Percentiles rank a stretch among this genome's conserved stretches.
Conservation (phyloP, 1,284 basidiomycete genomes). For the Bjerkandera adusta region DNA sequence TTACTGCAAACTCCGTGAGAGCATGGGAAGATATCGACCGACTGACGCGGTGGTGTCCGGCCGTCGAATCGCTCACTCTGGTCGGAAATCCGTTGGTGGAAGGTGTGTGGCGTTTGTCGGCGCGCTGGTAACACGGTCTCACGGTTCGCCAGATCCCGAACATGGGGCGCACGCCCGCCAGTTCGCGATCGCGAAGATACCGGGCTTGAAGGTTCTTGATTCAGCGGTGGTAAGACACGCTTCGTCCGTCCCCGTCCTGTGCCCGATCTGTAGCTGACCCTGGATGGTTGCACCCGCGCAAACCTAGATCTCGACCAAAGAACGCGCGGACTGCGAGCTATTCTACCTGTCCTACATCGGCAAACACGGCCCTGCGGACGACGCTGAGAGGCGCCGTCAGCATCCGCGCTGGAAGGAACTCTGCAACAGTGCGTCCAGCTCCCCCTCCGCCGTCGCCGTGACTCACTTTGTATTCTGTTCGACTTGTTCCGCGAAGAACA, state of each 20-base stretch:
- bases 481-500: conserved; percentile 47
- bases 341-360: conserved; percentile 74
- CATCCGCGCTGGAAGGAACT: conserved; percentile 67
- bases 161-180: conserved; percentile 52
- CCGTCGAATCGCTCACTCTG: conserved; percentile 56
- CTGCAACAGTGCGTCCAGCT: conserved; percentile 53
- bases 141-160: conserved; percentile 33
- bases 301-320: conserved; percentile 63
- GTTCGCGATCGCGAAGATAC: conserved; percentile 72
- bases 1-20: conserved; percentile 62
- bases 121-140: conserved; percentile 4
- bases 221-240: conserved; percentile 52
- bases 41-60: conserved; percentile 63
- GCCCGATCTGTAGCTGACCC: conserved; percentile 15
- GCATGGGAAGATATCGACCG: conserved; percentile 73
- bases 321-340: conserved; percentile 84
- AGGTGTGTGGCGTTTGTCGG: conserved; percentile 34
- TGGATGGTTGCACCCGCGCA: conserved; percentile 13
- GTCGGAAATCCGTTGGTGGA: conserved; percentile 61
- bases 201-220: conserved; percentile 65
- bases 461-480: conserved; percentile 1
- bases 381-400: conserved; percentile 41
- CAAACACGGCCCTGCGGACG: conserved; percentile 40
- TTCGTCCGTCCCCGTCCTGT: conserved; percentile 2
- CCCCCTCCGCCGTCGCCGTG: neutral